Evolutionary conservation across 148 eudicot species (phyloP).

Genomic region (Rhododendron ferrugineum): DNA sequence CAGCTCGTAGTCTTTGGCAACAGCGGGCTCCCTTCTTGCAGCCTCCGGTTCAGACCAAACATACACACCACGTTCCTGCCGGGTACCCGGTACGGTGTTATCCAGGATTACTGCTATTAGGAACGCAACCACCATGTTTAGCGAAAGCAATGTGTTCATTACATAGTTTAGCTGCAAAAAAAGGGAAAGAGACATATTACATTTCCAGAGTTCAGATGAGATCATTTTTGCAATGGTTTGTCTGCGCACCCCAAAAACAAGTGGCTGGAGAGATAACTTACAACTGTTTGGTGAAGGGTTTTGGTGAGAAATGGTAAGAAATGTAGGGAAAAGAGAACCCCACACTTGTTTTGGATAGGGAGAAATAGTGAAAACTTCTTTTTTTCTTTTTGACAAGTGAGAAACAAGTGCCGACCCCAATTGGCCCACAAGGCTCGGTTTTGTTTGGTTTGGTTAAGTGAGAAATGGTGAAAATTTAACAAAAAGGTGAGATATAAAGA

Average conservation of each 20-base stretch:
- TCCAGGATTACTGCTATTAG: conserved; percentile 78
- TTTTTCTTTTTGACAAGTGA: no score
- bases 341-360: neutral
- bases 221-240: neutral
- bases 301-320: neutral
- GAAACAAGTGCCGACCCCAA: neutral
- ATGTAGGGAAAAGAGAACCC: neutral
- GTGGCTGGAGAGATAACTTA: neutral
- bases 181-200: neutral
- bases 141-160: conserved; percentile 71
- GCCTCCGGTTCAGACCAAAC: conserved; percentile 93
- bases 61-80: conserved; percentile 88
- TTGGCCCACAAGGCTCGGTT: neutral
- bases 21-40: conserved; percentile 87
- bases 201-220: neutral
- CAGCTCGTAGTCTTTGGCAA: conserved; percentile 73
- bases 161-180: conserved; percentile 80
- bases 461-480: neutral
- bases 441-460: neutral
- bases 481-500: neutral
- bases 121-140: conserved; percentile 95
- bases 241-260: neutral
- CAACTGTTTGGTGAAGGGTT: neutral
- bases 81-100: conserved; percentile 91
- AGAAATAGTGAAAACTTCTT: no score